Percentiles rank a stretch among this genome's conserved stretches.
Conservation (phyloP, 2,329 filamentous ascomycete species). For the Biscogniauxia marginata region DNA sequence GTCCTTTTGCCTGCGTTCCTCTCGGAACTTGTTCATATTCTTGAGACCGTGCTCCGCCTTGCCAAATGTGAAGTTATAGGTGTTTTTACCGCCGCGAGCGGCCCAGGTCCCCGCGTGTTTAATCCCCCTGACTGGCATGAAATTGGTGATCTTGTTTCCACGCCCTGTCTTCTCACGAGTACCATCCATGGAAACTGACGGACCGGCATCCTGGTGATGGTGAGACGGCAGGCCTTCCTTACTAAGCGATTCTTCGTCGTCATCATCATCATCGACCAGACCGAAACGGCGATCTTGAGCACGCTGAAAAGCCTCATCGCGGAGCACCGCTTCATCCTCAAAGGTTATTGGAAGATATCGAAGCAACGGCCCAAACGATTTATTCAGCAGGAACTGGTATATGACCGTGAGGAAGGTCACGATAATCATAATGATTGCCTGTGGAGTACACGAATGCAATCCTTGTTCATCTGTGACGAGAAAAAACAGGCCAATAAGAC, state of each 20-base stretch:
- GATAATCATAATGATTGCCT: slow-evolving; percentile 84
- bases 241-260: slow-evolving; percentile 36
- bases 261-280: slow-evolving; percentile 52
- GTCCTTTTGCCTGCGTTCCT: slow-evolving; percentile 54
- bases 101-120: slow-evolving; percentile 49
- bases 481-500: slow-evolving; percentile 87
- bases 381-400: slow-evolving; percentile 80
- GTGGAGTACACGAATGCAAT: slow-evolving; percentile 62
- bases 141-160: slow-evolving; percentile 28
- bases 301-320: slow-evolving; percentile 83
- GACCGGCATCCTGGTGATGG: slow-evolving; percentile 42
- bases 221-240: slow-evolving; percentile 39
- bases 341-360: slow-evolving; percentile 90
- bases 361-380: slow-evolving; percentile 80
- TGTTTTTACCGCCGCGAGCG: slow-evolving; percentile 46
- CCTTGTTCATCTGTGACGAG: slow-evolving; percentile 60
- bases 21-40: slow-evolving; percentile 48
- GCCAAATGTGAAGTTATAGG: slow-evolving; percentile 46
- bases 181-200: slow-evolving; percentile 35
- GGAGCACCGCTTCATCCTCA: slow-evolving; percentile 89
- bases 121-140: slow-evolving; percentile 46
- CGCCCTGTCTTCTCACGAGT: slow-evolving; percentile 24
- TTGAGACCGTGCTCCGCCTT: slow-evolving; percentile 39
- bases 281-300: slow-evolving; percentile 72
- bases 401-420: slow-evolving; percentile 66